Base-by-base conservation (phyloP, 768 basidiomycete genomes). In the Podaxis mareebaensis region DNA sequence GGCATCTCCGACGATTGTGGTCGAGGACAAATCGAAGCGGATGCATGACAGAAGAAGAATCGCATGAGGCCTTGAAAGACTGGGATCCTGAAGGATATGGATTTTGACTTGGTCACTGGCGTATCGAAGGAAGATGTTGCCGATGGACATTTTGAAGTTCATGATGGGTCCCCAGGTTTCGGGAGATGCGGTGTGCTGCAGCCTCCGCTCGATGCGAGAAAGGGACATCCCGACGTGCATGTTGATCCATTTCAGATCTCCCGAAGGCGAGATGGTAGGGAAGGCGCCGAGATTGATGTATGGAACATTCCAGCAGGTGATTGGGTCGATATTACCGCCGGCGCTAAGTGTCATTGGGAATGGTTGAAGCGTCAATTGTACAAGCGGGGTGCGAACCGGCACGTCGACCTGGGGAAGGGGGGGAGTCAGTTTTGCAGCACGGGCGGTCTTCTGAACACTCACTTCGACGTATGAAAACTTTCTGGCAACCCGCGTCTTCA, bases 381-480 rank as follows among this genome's bases (percentile, higher is more conserved):
- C 66, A 61, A 33, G 64, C 61, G 57, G 12, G 28, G 15, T 58
- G 51, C 60, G 70, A 64, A 53, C 46, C 6, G 64, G 77, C 42
- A 69, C 69, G 17, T 72, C 72, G 33, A 76, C 61, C 73, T 75
- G 64, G n/a, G 61, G 17, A 30, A 24, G 22, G 10, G 15, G 58
- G 4, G 30, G n/a, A 11, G 17, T 71, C 64, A 44, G n/a, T 44
- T 15, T 44, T 10, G 42, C 15, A 20, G n/a, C 42, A 15, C 15
- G 65, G 26, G n/a, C 68, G 69, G 10, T 64, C 12, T 69, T 60
- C 38, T 10, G 13, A 7, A 5, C 12, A 74, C 72, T 73, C 69
- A 78, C 76, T 69, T 81, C 78, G 5, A 87, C 71, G 61, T 83
- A 88, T 26, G 70, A 76, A 1, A 85, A 87, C 65, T 83, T 85